Percentiles rank a stretch among this genome's conserved stretches.
phyloP scores from a whole-genome alignment of 768 basidiomycete genomes.

The Mycena kentingensis region DNA sequence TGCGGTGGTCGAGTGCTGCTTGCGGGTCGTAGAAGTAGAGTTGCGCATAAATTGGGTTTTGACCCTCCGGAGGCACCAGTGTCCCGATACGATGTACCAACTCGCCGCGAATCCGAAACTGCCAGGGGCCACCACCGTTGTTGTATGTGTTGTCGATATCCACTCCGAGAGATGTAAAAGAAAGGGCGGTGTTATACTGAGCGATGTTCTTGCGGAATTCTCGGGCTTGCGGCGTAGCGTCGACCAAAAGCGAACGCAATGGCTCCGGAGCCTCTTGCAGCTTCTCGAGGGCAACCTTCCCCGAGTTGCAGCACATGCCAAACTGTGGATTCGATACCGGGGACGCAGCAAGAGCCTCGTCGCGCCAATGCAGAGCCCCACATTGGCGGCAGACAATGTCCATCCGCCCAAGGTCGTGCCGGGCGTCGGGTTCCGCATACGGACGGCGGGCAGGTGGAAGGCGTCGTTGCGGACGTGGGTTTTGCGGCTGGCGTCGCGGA shows the following conservation, averaged over 20 bases:
- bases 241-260: constrained; percentile 25
- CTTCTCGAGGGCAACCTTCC: constrained; percentile 33
- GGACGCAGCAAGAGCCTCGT: constrained; percentile 26
- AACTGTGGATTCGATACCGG: constrained; percentile 27
- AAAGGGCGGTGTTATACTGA: constrained; percentile 38
- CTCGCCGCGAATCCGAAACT: constrained; percentile 32
- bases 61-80: constrained; percentile 26
- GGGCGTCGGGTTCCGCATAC: too few relatives aligned
- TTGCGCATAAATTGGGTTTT: constrained; percentile 30
- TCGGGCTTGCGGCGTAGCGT: constrained; percentile 4
- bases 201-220: constrained; percentile 34
- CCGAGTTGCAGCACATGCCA: constrained; percentile 38
- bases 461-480: too few relatives aligned
- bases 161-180: constrained; percentile 35
- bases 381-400: constrained; percentile 35
- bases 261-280: constrained; percentile 25
- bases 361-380: constrained; percentile 39
- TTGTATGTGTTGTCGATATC: constrained; percentile 24
- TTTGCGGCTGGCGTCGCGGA: too few relatives aligned
- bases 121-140: constrained; percentile 26
- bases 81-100: constrained; percentile 35
- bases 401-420: constrained; percentile 41
- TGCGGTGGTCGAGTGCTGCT: not conserved
- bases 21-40: constrained; percentile 18
- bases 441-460: too few relatives aligned